Conservation (phyloP, 192 early-diverging fungal genomes). For the Coemansia sp. region DNA sequence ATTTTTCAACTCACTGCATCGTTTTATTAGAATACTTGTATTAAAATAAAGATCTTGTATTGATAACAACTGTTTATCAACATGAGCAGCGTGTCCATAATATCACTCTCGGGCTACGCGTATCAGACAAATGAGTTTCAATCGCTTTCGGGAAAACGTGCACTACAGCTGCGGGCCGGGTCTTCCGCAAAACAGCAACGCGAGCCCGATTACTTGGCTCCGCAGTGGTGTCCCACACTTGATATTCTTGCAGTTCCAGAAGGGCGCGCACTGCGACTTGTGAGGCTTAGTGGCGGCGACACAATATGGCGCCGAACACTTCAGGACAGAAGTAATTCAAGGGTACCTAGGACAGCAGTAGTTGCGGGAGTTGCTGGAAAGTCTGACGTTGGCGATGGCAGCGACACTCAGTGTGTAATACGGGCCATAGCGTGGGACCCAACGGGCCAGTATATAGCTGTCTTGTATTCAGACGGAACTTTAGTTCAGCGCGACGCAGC, state of each 20-base stretch:
- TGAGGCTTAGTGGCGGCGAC: constrained; percentile 46
- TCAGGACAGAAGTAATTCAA: constrained; percentile 10
- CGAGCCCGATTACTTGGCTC: constrained; percentile 12
- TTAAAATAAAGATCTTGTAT: too few species aligned
- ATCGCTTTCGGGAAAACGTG: constrained; percentile 28
- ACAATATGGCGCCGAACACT: constrained; percentile 40
- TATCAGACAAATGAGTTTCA: constrained; percentile 24
- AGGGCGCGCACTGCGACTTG: constrained; percentile 29
- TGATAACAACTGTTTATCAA: not conserved
- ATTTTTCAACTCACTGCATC: not conserved
- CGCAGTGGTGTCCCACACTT: constrained; percentile 37
- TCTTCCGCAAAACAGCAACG: constrained; percentile 11
- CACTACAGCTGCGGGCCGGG: constrained; percentile 30
- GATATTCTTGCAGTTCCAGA: constrained; percentile 47
- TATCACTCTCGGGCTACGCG: constrained; percentile 1
- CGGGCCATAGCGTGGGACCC: constrained; percentile 41
- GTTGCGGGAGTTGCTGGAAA: not conserved
- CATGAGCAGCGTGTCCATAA: not conserved
- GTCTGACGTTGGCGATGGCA: not conserved
- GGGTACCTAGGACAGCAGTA: not conserved
- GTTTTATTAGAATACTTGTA: not conserved
- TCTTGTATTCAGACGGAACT: constrained; percentile 31
- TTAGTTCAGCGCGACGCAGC: constrained; percentile 42
- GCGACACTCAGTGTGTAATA: constrained; percentile 9
- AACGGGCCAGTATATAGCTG: constrained; percentile 17